Evolutionary conservation across 768 basidiomycete species (phyloP), one percentile per base, ranked within the genome.

Genomic region (Cystobasidium tubakii): DNA sequence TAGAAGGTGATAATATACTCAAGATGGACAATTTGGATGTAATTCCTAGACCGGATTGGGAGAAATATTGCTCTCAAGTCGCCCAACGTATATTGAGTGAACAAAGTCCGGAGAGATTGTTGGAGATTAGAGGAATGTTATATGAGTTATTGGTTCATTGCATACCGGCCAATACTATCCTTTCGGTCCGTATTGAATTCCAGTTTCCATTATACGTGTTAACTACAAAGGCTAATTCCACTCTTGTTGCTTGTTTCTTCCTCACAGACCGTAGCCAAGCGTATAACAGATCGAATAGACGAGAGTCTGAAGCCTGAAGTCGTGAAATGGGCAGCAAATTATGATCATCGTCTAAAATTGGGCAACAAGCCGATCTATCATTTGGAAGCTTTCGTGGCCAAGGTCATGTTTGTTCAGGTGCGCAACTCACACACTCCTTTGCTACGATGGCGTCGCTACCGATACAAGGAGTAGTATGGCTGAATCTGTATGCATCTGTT

Each of bases 91-190:
- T 99, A 75, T 83, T 97, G 21, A 84, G 86, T 75, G 92, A 96
- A 78, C 96, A 99, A 82, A 87, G 88, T 33, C 92, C 96, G 23
- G 86, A 88, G 69, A 87, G 88, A 73, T 87, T 98, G 62, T 89
- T 96, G 86, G 91, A 92, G 81, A 90, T 99, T 21, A 86, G 96
- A 73, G 85, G 86, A 43, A 97, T 94, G 82, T 85, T 97, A 62
- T 99, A 98, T 80, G 96, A 98, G 82, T 84, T 99, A 62, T 84
- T 98, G 75, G 91, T 90, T 77, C 96, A 99, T 80, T 99, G 96
- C 81, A 95, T 99, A 81, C 96, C 96, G 25, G 90, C 96, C 4
- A 90, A 89, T 1, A 83, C 95, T 65, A 87, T 98, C 57, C 82
- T 99, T 64, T 94, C 96, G 86, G 95, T 92, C 62, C 70, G 84